Conservation (phyloP, 228 moss, liverwort and hornwort species). For the Sphagnum magellanicum region DNA sequence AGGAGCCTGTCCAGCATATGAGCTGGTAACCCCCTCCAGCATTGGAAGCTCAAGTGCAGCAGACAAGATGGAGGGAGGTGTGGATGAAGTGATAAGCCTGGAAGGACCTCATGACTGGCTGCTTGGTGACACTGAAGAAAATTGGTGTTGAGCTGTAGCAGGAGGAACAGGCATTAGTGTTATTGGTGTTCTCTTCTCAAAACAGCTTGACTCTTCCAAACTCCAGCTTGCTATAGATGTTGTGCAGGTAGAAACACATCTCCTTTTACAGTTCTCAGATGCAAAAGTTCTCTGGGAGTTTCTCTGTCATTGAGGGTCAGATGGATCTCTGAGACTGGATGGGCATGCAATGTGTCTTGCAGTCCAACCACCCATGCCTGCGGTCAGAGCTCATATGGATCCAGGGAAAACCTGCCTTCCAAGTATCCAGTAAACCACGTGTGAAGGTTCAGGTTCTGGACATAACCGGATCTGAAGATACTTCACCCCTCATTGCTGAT, state of each 20-base stretch:
- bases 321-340: too few species aligned
- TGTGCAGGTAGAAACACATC: conserved; percentile 33
- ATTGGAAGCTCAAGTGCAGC: conserved; percentile 18
- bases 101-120: conserved; percentile 65
- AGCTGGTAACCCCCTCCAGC: conserved; percentile 24
- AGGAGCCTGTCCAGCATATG: conserved; percentile 1
- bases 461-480: conserved; percentile 6
- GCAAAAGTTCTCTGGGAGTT: too few species aligned
- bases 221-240: conserved; percentile 66
- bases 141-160: conserved; percentile 93
- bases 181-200: conserved; percentile 60
- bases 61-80: conserved; percentile 4
- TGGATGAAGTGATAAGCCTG: conserved; percentile 35
- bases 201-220: conserved; percentile 24
- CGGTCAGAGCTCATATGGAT: conserved; percentile 88
- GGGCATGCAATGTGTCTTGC: conserved; percentile 5
- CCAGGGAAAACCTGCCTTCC: conserved; percentile 79
- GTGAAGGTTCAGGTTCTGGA: conserved; percentile 58
- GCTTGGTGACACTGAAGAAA: conserved; percentile 90
- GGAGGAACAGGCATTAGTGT: conserved; percentile 89
- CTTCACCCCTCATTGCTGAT: conserved; percentile 9
- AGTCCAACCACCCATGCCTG: conserved; percentile 83
- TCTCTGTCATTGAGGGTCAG: too few species aligned
- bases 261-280: conserved; percentile 21
- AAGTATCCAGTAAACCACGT: conserved; percentile 49